Base-by-base conservation (phyloP, 768 basidiomycete genomes). In the Collybia mongolica region DNA sequence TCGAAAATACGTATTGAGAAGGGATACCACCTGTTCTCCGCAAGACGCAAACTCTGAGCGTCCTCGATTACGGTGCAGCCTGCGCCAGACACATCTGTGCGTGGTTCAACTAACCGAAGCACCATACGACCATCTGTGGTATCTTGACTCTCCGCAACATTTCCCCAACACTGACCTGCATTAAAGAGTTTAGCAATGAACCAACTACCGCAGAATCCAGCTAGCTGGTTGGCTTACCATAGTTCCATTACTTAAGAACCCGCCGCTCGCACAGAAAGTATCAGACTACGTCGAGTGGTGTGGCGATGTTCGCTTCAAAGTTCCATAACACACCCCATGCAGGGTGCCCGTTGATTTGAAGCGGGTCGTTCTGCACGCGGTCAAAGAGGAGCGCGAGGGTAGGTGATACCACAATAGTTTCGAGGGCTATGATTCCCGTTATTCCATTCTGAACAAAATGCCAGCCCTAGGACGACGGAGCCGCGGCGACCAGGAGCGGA, bases 271-370 rank as follows among this genome's bases (percentile, higher is more conserved):
- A 57, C 74, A 76, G 61, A 73, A 76, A 17, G 65, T 66, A 51
- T 76, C 68, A n/a, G 69, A 67, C 45, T 17, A 72, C 55, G 39
- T 66, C 58, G 6, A 73, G 51, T 12, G 72, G 60, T 15, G 68
- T 65, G 1, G 67, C 65, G 3, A 61, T 66, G 35, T 72, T 70
- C 1, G 73, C 73, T 50, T 67, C 61, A 9, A 77, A 54, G 49
- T 76, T 66, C 57, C 74, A 70, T 14, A 77, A 59, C 5, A 71
- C 73, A 24, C 70, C 72, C 76, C 76, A 77, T 5, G 76, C 76
- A 15, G 71, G 60, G 49, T 75, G 74, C 1, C 69, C 70, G 45
- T 74, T 64, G 46, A 76, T 61, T 18, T 57, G 64, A 1, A 76
- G 58, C 12, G 73, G 70, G 39, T 78, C 75, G 48, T 76, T 65